Evolutionary conservation across 768 basidiomycete genomes (phyloP).

Genomic region (Pisolithus marmoratus): DNA sequence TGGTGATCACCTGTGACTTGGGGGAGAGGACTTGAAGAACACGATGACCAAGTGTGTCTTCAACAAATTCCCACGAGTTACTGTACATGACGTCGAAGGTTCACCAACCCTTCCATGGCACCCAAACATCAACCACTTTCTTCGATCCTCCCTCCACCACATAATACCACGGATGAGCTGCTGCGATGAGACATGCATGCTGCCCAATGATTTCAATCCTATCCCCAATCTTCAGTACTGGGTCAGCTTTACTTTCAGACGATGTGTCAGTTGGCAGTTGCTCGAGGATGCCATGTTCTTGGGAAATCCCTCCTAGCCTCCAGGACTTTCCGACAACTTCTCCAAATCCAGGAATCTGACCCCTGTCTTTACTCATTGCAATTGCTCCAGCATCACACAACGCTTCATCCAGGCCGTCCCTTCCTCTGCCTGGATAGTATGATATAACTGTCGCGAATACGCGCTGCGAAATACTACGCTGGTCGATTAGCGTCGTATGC

Average conservation of each 20-base stretch:
- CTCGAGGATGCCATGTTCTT: constrained; percentile 75
- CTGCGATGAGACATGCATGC: constrained; percentile 80
- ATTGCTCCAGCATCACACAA: constrained; percentile 82
- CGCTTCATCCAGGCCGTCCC: constrained; percentile 60
- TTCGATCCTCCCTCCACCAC: constrained; percentile 47
- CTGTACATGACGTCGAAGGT: not conserved
- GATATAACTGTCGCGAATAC: constrained; percentile 74
- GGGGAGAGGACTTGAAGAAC: not conserved
- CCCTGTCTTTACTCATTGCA: constrained; percentile 84
- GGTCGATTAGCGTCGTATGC: constrained; percentile 61
- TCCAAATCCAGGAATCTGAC: constrained; percentile 66
- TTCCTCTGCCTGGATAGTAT: constrained; percentile 68
- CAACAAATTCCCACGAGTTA: constrained; percentile 19
- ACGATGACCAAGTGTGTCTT: not conserved
- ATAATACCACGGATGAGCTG: constrained; percentile 80
- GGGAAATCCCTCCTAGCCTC: constrained; percentile 60
- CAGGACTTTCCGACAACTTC: constrained; percentile 63
- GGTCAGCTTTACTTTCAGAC: constrained; percentile 4
- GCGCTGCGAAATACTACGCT: constrained; percentile 52
- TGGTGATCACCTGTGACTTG: constrained; percentile 17
- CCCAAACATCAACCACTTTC: constrained; percentile 74
- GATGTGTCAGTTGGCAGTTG: constrained; percentile 22
- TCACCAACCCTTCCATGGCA: constrained; percentile 89
- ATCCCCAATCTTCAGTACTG: constrained; percentile 48
- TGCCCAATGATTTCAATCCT: constrained; percentile 73